Evolutionary conservation across 1,284 basidiomycete species (phyloP).

Genomic region (Boletus mariae): DNA sequence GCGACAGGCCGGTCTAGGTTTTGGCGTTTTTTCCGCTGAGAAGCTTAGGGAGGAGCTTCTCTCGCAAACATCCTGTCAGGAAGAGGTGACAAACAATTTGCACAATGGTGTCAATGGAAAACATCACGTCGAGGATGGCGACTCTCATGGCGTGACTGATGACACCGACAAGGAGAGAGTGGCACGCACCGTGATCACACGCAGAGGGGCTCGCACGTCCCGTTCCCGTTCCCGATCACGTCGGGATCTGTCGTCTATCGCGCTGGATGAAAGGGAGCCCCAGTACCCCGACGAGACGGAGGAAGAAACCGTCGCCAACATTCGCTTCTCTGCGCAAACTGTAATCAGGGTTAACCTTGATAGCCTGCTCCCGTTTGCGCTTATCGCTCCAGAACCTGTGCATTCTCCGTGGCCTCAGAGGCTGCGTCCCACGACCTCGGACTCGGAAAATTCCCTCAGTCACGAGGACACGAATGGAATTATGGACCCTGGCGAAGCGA

Average conservation of each 20-base stretch:
- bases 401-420: conserved; percentile 36
- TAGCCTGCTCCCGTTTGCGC: conserved; percentile 65
- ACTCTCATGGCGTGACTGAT: conserved; percentile 26
- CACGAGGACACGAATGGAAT: conserved; percentile 18
- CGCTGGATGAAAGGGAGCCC: conserved; percentile 49
- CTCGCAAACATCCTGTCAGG: conserved; percentile 14
- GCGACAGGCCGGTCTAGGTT: conserved; percentile 58
- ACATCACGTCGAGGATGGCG: conserved; percentile 24
- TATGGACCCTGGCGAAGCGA: conserved; percentile 15
- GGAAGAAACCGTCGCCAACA: conserved; percentile 63
- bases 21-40: conserved; percentile 65
- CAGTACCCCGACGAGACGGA: conserved; percentile 49
- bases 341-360: conserved; percentile 56
- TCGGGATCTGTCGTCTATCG: conserved; percentile 53
- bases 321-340: conserved; percentile 69
- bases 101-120: conserved; percentile 26
- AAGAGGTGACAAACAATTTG: conserved; percentile 24
- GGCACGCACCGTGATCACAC: conserved; percentile 70
- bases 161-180: conserved; percentile 49
- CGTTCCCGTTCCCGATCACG: conserved; percentile 72
- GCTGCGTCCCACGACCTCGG: conserved; percentile 14
- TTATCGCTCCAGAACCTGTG: conserved; percentile 66
- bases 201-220: conserved; percentile 42
- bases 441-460: conserved; percentile 15
- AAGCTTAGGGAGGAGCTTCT: conserved; percentile 19